phyloP scores from a whole-genome alignment of 2,329 filamentous ascomycete species.

The Fusarium denticulatum region DNA sequence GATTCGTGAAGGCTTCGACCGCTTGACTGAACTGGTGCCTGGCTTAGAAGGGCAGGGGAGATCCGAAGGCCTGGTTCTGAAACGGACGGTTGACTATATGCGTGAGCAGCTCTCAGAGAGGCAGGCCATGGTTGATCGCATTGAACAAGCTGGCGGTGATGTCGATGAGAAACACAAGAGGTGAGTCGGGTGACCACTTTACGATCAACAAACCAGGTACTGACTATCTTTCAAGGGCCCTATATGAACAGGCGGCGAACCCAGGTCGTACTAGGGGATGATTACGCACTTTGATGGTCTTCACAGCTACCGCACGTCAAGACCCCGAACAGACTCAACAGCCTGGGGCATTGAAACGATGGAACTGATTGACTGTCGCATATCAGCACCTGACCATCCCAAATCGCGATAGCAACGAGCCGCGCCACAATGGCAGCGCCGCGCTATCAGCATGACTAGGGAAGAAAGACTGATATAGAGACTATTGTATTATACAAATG shows the following conservation, averaged over 20 bases:
- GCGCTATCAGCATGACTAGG: conserved; percentile 7
- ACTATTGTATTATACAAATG: conserved; percentile 10
- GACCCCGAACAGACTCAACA: background rate
- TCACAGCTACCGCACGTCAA: background rate
- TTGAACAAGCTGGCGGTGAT: conserved; percentile 67
- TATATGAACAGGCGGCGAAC: conserved; percentile 34
- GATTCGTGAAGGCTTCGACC: conserved; percentile 86
- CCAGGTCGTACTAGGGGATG: conserved; percentile 30
- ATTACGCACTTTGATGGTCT: background rate
- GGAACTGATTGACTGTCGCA: background rate
- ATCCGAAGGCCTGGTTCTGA: conserved; percentile 86
- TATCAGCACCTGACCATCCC: background rate
- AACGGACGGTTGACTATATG: conserved; percentile 74
- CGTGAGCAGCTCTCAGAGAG: conserved; percentile 68
- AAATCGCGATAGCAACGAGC: conserved; percentile 7
- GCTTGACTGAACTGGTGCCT: conserved; percentile 81
- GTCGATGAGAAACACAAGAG: conserved; percentile 60
- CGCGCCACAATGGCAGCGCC: conserved; percentile 2
- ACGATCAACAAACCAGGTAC: background rate
- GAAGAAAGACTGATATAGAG: background rate
- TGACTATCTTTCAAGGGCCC: conserved; percentile 27
- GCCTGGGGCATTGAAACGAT: background rate
- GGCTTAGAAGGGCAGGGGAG: conserved; percentile 84
- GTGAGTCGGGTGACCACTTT: conserved; percentile 44
- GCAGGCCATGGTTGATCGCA: conserved; percentile 64